These are phyloP conservation scores for Epichloe brachyelytri DNA, from an alignment of 2,329 filamentous ascomycete species.

Conservation along the genomic window DNA sequence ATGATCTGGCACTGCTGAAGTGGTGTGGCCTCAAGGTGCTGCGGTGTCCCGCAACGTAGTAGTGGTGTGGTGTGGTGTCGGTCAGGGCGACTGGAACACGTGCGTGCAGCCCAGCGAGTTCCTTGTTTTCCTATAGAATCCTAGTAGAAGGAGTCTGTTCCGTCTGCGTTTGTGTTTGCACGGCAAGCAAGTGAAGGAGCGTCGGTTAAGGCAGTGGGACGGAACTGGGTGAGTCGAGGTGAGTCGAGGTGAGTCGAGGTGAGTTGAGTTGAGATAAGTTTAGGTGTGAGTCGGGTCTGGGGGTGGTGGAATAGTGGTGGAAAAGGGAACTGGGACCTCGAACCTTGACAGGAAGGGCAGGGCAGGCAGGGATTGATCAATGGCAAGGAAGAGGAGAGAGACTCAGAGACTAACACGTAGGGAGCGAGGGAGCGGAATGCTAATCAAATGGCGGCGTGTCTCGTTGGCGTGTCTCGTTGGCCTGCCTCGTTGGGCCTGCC, in stretches of 20 bases:
- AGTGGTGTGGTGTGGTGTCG: neutral
- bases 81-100: neutral
- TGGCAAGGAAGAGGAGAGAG: neutral
- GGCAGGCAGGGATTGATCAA: neutral
- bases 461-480: neutral
- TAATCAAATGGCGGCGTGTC: slow-evolving; percentile 8
- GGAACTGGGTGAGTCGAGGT: neutral
- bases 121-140: too few species aligned
- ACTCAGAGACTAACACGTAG: too few species aligned
- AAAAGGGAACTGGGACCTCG: neutral
- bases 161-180: neutral
- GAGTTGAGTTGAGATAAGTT: neutral
- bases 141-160: neutral
- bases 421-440: slow-evolving; percentile 7
- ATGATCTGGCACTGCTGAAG: neutral
- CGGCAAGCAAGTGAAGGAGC: neutral
- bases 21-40: slow-evolving; percentile 1
- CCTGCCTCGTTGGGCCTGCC: slow-evolving; percentile 3
- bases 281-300: too few species aligned
- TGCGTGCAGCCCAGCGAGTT: neutral
- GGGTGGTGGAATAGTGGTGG: neutral
- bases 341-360: neutral
- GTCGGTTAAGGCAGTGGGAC: neutral
- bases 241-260: neutral
- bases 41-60: neutral